Base-by-base conservation (phyloP, 306 rosid genomes). In the Senna tora region DNA sequence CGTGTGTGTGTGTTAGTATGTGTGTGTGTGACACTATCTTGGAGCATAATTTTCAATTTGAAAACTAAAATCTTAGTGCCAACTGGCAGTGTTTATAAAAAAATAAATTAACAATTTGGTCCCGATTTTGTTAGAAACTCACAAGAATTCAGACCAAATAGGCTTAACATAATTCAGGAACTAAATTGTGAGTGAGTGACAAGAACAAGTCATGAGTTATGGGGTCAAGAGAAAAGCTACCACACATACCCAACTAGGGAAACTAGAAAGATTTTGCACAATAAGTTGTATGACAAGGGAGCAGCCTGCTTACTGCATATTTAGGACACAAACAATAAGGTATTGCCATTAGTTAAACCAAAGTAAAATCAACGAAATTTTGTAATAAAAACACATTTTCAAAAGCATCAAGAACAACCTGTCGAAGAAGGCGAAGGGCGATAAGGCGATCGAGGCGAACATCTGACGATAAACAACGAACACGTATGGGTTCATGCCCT, bases 391-490 rank as follows among this genome's bases (percentile, higher is more conserved):
- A n/a, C n/a, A n/a, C n/a, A n/a, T n/a, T n/a, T n/a, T n/a, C n/a
- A n/a, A n/a, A n/a, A n/a, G n/a, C n/a, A n/a, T n/a, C n/a, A n/a
- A n/a, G n/a, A n/a, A n/a, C n/a, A n/a, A 91, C 98, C 98, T 85
- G 83, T 94, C 96, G 17, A 87, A 80, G 86, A 80, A 80, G 57
- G 97, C 92, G 69, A 91, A 80, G 8, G 98, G 98, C 65, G 89
- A 84, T 70, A 94, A 39, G 67, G 87, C 87, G 34, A 94, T 65
- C 7, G 86, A 54, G 15, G 97, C 98, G 53, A 91, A 86, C 73
- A 89, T 92, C 85, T 94, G 98, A 28, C 98, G 81, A 72, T 94
- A 94, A 65, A 94, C 91, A 55, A 94, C 98, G 72, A 94, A 94
- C 53, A 94, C 91, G 62, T 63, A 85, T 39, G 98, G 90, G 80